Conservation (phyloP, 2,329 filamentous ascomycete genomes). For the Fusarium sp. region DNA sequence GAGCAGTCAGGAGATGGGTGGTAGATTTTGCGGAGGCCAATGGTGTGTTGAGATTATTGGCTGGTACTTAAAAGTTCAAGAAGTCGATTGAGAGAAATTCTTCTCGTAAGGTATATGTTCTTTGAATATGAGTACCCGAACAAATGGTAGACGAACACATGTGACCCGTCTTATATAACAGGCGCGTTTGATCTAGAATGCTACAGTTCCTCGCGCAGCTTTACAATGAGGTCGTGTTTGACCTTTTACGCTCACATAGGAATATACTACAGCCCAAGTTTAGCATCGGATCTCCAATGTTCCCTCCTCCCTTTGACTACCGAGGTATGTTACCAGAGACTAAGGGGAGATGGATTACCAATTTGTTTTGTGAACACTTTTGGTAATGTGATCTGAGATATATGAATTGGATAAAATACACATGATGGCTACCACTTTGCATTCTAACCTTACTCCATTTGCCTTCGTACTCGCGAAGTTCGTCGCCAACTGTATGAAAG, state of each 20-base stretch:
- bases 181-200: too few relatives aligned
- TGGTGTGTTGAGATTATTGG: not conserved
- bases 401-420: not conserved
- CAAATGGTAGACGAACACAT: not conserved
- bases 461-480: not conserved
- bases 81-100: too few relatives aligned
- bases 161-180: not conserved
- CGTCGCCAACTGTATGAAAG: not conserved
- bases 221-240: not conserved
- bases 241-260: not conserved
- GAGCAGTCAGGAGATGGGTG: not conserved
- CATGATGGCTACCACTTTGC: not conserved
- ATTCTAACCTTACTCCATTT: not conserved
- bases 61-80: not conserved
- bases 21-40: not conserved
- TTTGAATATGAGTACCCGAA: not conserved
- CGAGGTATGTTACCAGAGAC: not conserved
- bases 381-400: too few relatives aligned
- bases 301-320: not conserved
- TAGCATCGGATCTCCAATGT: not conserved
- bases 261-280: not conserved
- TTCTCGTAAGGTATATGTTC: not conserved
- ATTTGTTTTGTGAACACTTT: not conserved
- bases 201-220: not conserved
- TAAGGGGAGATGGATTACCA: not conserved